Percentiles rank a stretch among this genome's conserved stretches.
These are phyloP conservation scores for Marsdenia floribunda DNA, from an alignment of 257 asterid species.

Conservation along the genomic window DNA sequence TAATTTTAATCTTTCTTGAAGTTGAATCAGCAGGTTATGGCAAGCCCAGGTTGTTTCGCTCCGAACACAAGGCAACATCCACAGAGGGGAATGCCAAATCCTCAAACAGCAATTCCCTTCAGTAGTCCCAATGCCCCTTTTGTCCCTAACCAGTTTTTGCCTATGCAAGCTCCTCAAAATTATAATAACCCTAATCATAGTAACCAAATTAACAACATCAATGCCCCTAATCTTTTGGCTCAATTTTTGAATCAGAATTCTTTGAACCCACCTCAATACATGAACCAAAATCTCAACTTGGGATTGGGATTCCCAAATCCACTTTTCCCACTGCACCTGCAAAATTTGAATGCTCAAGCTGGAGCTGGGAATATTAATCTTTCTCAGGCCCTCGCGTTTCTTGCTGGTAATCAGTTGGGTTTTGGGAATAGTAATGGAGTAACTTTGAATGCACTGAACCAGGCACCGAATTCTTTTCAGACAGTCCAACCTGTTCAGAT, in stretches of 20 bases:
- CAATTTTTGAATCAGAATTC: slow-evolving; percentile 40
- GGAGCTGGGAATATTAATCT: slow-evolving; percentile 15
- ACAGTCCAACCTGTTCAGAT: slow-evolving; percentile 24
- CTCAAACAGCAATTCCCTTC: slow-evolving; percentile 44
- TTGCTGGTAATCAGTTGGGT: slow-evolving; percentile 33
- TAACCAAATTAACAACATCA: slow-evolving; percentile 25
- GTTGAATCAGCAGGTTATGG: slow-evolving; percentile 39
- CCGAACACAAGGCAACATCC: slow-evolving; percentile 38
- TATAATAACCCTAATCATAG: slow-evolving; percentile 11
- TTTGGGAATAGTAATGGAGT: slow-evolving; percentile 30
- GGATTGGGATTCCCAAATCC: slow-evolving; percentile 39
- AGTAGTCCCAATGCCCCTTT: slow-evolving; percentile 33
- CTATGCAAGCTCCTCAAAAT: slow-evolving; percentile 28
- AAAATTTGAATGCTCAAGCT: slow-evolving; percentile 24
- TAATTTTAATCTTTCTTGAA: neutral
- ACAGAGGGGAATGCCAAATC: slow-evolving; percentile 32
- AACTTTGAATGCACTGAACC: slow-evolving; percentile 29
- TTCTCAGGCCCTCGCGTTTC: slow-evolving; percentile 37
- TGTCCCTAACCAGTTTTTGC: slow-evolving; percentile 40
- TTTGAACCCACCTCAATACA: slow-evolving; percentile 36
- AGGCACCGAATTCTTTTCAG: slow-evolving; percentile 27
- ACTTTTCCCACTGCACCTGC: slow-evolving; percentile 45
- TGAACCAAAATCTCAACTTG: slow-evolving; percentile 22
- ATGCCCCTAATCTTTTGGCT: slow-evolving; percentile 23
- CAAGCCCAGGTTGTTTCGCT: slow-evolving; percentile 35